Evolutionary conservation across 2,329 filamentous ascomycete genomes (phyloP).

Genomic region (Fusarium neocosmosporiellum): DNA sequence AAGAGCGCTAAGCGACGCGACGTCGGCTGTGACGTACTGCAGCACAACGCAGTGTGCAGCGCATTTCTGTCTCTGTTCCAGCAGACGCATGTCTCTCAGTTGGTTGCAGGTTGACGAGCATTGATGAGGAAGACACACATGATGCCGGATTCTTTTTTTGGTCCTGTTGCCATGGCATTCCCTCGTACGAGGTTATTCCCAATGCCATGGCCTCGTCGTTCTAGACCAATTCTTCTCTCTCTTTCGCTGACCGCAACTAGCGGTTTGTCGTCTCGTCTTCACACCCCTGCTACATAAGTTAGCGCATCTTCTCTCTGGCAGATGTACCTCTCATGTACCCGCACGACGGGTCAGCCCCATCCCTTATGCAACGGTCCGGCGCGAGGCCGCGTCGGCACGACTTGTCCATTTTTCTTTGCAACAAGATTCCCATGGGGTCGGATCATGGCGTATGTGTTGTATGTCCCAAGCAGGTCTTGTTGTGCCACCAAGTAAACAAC

Average conservation of each 20-base stretch:
- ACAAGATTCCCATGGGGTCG: neutral
- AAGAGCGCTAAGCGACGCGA: too few species aligned
- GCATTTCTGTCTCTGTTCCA: slow-evolving; percentile 5
- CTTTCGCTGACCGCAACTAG: neutral
- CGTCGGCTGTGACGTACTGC: slow-evolving; percentile 48
- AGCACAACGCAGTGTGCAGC: neutral
- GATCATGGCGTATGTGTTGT: neutral
- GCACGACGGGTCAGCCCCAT: too few species aligned
- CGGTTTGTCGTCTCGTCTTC: neutral
- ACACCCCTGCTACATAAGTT: neutral
- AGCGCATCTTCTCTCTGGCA: neutral
- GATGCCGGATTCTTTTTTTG: neutral
- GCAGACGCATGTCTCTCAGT: slow-evolving; percentile 22
- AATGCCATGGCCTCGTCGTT: neutral
- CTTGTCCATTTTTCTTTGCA: slow-evolving; percentile 14
- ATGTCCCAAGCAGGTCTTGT: neutral
- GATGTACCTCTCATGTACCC: slow-evolving; percentile 16
- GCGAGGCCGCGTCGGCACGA: neutral
- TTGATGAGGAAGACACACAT: neutral
- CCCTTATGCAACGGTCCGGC: too few species aligned
- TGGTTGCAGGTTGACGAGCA: slow-evolving; percentile 1
- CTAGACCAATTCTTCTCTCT: neutral
- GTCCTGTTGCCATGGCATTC: neutral
- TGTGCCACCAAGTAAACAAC: neutral
- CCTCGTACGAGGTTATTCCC: neutral